Evolutionary conservation across 2,329 filamentous ascomycete species (phyloP), one percentile per base, ranked within the genome.

Genomic region (Emergomyces orientalis): DNA sequence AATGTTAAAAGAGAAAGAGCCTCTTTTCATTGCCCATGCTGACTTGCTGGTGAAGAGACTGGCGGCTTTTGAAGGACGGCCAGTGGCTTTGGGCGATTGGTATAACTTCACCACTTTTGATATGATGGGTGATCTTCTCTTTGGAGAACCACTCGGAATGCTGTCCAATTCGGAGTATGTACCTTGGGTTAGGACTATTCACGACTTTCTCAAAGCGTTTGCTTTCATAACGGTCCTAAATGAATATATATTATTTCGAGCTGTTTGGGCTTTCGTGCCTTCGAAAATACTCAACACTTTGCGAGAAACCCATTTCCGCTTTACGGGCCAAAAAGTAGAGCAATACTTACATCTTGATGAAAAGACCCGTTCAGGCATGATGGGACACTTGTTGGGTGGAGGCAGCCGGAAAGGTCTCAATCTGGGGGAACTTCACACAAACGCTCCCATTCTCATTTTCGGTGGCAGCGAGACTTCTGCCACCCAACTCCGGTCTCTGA

Each of bases 1-100:
- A 56, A 74, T 75, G 1, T 60, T 81, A 19, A 68, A 68, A 5
- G 72, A 74, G 14, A 78, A 78, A 63, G 76, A 77, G 60, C 62
- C 68, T 0, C 66, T 74, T n/a, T 69, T 77, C 19, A 63, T 67
- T 34, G 17, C 56, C 9, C 71, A 70, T 61, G 64, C 67, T 13
- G 65, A 72, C 57, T 63, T 68, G 13, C 37, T 73, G 13, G 65
- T 70, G 0, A 17, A 62, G 17, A 32, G 47, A 25, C n/a, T 67
- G 8, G 32, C 52, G 11, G 62, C 61, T 8, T 25, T 37, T 51
- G 58, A 54, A 27, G 60, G 54, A 14, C 34, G 43, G 17, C 61
- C 64, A 30, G 34, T 68, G 41, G 65, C 69, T 43, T 65, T 71
- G 27, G 63, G 60, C 3, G 63, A 65, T 14, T 67, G 64, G 68